A percentile compares a stretch with the other conserved stretches of the same genome.
Conservation (phyloP, 352 stramenopile species). For the Phytophthora cajani region DNA sequence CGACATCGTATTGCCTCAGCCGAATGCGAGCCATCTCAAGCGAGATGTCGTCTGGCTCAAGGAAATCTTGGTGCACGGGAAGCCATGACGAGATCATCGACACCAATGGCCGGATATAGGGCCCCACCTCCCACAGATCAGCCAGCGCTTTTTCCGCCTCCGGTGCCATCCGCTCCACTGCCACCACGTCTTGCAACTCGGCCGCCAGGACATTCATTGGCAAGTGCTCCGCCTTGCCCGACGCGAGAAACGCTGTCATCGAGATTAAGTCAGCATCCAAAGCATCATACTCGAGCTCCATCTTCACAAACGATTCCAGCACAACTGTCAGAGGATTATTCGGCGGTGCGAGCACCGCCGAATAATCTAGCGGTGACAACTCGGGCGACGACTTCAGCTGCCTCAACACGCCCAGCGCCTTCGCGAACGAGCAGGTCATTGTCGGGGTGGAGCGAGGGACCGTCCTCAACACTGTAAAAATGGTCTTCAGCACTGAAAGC, state of each 20-base stretch:
- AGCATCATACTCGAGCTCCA: neutral
- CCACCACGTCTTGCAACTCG: neutral
- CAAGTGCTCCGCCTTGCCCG: neutral
- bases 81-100: neutral
- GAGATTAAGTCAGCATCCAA: neutral
- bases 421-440: neutral
- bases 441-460: too few relatives aligned
- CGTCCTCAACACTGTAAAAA: too few relatives aligned
- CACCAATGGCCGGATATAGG: neutral
- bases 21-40: neutral
- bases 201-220: neutral
- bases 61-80: neutral
- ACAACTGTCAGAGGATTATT: neutral
- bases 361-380: neutral
- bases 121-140: neutral
- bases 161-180: neutral
- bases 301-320: neutral
- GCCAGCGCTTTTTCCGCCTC: neutral
- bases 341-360: neutral
- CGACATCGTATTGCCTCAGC: neutral
- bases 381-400: neutral
- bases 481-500: too few relatives aligned
- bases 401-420: neutral
- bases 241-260: neutral
- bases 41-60: neutral